A percentile compares a stretch with the other conserved stretches of the same genome.
Evolutionary conservation across 768 basidiomycete species (phyloP).

Genomic region (Leccinum variicolor): DNA sequence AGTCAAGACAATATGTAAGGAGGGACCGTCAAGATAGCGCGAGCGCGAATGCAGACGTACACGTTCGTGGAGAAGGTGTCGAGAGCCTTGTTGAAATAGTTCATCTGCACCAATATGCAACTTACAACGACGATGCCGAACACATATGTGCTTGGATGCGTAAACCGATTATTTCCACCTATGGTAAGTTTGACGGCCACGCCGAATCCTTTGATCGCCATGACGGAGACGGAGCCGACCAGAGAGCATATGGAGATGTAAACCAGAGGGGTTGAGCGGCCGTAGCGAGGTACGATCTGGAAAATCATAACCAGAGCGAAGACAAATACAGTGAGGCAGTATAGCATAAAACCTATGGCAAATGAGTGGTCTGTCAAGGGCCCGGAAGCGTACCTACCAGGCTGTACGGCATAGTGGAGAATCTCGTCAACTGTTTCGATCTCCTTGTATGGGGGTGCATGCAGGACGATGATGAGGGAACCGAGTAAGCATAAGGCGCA

Average conservation of each 20-base stretch:
- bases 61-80: conserved; percentile 97
- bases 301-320: conserved; percentile 88
- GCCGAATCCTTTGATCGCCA: conserved; percentile 99
- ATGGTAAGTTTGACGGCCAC: conserved; percentile 94
- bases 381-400: conserved; percentile 51
- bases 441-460: conserved; percentile 94
- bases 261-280: conserved; percentile 82
- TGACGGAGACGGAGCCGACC: conserved; percentile 94
- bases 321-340: conserved; percentile 81
- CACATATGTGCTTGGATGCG: conserved; percentile 93
- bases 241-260: conserved; percentile 97
- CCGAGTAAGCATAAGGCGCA: conserved; percentile 84
- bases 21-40: not conserved
- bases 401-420: conserved; percentile 84
- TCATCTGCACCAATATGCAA: conserved; percentile 92
- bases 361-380: conserved; percentile 7
- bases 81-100: conserved; percentile 97
- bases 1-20: conserved; percentile 27
- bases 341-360: conserved; percentile 80
- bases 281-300: conserved; percentile 77
- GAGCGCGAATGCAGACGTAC: conserved; percentile 46
- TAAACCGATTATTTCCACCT: conserved; percentile 91
- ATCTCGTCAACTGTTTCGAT: conserved; percentile 94
- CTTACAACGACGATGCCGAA: conserved; percentile 78
- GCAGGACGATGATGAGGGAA: conserved; percentile 90